Evolutionary conservation across 768 basidiomycete species (phyloP).

Genomic region (Termitomyces sp.): DNA sequence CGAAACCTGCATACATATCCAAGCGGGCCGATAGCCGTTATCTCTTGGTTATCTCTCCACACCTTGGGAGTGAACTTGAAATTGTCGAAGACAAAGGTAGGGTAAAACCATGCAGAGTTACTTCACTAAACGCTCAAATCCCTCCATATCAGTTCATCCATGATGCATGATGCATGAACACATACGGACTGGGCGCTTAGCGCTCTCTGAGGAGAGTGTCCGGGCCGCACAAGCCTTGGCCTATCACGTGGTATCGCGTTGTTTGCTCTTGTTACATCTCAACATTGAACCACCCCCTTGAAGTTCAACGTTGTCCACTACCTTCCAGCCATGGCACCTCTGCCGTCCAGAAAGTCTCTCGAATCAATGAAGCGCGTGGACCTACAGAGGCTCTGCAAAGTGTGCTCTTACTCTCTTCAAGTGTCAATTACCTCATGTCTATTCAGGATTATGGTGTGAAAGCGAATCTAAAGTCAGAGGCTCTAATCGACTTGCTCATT

Average conservation of each 20-base stretch:
- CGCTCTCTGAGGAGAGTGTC: no score
- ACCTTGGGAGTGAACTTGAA: no score
- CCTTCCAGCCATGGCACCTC: slow-evolving; percentile 30
- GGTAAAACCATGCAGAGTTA: no score
- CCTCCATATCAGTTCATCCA: background rate
- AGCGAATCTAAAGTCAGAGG: slow-evolving; percentile 80
- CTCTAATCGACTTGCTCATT: slow-evolving; percentile 70
- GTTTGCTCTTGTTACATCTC: slow-evolving; percentile 15
- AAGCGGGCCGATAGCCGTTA: background rate
- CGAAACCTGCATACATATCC: background rate
- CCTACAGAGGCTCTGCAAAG: slow-evolving; percentile 70
- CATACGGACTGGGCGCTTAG: no score
- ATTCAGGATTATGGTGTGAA: slow-evolving; percentile 73
- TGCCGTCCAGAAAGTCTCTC: slow-evolving; percentile 39
- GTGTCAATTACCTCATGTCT: slow-evolving; percentile 12
- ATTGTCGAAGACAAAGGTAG: no score
- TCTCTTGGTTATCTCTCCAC: no score
- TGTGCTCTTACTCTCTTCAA: slow-evolving; percentile 18
- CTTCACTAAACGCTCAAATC: background rate
- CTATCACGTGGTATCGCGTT: slow-evolving; percentile 22
- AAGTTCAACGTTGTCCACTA: slow-evolving; percentile 11
- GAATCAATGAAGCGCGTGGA: slow-evolving; percentile 45
- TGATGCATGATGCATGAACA: no score
- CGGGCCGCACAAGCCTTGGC: background rate
- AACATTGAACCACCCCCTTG: slow-evolving; percentile 15